A percentile compares a stretch with the other conserved stretches of the same genome.
Conservation (phyloP, 1,284 basidiomycete species). For the Papiliotrema laurentii region DNA sequence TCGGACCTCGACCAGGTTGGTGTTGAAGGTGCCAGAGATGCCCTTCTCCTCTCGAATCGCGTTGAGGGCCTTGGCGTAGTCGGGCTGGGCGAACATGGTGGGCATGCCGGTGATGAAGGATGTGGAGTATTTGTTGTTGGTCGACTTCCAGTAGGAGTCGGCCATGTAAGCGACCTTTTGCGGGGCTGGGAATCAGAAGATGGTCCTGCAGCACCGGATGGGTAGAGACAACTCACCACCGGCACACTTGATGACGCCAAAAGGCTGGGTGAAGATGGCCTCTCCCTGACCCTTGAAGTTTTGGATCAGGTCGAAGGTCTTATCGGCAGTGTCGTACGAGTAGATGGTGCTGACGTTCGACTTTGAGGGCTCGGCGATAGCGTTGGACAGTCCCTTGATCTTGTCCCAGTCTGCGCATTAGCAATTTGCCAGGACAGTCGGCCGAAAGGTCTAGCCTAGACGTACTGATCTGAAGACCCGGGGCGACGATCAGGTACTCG, state of each 20-base stretch:
- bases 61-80: constrained; percentile 85
- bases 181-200: constrained; percentile 56
- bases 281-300: constrained; percentile 63
- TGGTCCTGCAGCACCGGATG: neutral
- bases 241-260: constrained; percentile 91
- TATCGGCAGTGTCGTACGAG: constrained; percentile 80
- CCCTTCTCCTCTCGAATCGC: constrained; percentile 71
- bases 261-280: constrained; percentile 93
- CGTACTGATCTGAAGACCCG: constrained; percentile 72
- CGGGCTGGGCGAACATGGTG: constrained; percentile 78
- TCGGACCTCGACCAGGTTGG: constrained; percentile 78
- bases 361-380: constrained; percentile 62
- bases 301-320: constrained; percentile 76
- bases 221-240: constrained; percentile 54
- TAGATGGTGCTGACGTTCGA: constrained; percentile 94
- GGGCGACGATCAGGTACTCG: constrained; percentile 82
- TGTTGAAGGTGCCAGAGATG: constrained; percentile 72
- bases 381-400: constrained; percentile 72
- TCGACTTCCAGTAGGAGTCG: constrained; percentile 49
- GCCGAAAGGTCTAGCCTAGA: neutral
- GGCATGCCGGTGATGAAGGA: constrained; percentile 90
- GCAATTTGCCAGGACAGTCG: neutral
- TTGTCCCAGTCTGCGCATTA: constrained; percentile 55
- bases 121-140: constrained; percentile 56
- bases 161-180: constrained; percentile 97